These are phyloP conservation scores for Lachancea mirantina DNA, from an alignment of 805 yeast species.

Conservation along the genomic window DNA sequence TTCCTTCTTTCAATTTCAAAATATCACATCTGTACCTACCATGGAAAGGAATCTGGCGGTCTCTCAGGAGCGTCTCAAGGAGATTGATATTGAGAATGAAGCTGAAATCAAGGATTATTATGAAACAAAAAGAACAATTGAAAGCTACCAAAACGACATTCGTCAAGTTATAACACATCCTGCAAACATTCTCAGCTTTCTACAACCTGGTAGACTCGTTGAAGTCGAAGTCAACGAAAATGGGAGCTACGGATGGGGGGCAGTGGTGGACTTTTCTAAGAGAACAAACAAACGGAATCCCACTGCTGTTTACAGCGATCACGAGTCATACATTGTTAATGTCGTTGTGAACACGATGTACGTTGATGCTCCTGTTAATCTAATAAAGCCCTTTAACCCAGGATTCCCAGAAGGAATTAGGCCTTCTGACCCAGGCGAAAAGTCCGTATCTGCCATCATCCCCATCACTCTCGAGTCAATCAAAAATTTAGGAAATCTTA, in stretches of 20 bases:
- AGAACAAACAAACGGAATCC: conserved; percentile 58
- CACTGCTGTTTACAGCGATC: conserved; percentile 59
- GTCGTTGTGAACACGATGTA: conserved; percentile 76
- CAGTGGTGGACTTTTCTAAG: conserved; percentile 69
- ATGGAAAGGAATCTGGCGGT: conserved; percentile 62
- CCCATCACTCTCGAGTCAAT: conserved; percentile 82
- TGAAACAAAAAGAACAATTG: conserved; percentile 68
- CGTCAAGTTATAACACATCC: conserved; percentile 87
- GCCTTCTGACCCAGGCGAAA: conserved; percentile 70
- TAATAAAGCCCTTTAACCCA: conserved; percentile 72
- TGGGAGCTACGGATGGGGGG: conserved; percentile 93
- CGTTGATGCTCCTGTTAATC: conserved; percentile 74
- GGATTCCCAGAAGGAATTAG: conserved; percentile 81
- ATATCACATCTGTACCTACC: conserved; percentile 80
- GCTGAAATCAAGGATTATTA: conserved; percentile 70
- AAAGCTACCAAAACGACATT: conserved; percentile 64
- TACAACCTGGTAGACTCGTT: conserved; percentile 84
- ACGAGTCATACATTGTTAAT: conserved; percentile 81
- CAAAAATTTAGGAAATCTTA: conserved; percentile 64
- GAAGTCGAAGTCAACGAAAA: conserved; percentile 49
- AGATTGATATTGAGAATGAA: conserved; percentile 64
- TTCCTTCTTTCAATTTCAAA: conserved; percentile 93
- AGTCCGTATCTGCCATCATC: conserved; percentile 64
- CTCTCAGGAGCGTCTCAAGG: conserved; percentile 42
- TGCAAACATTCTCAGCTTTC: conserved; percentile 69